Conservation (phyloP, 2,329 filamentous ascomycete species). For the Cladosporium sp. region DNA sequence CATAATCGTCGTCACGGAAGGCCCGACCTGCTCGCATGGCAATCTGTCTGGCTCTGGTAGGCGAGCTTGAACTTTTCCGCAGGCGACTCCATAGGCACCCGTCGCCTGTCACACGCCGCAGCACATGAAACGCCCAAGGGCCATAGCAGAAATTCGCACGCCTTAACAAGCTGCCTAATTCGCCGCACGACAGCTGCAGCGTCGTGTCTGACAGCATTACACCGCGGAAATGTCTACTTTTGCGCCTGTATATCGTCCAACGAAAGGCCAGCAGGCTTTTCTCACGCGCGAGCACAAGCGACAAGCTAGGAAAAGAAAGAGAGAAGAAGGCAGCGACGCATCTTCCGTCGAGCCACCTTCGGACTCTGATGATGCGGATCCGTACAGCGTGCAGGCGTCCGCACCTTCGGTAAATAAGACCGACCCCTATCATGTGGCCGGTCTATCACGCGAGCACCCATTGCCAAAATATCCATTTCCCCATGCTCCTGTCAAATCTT, state of each 20-base stretch:
- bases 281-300: conserved; percentile 24
- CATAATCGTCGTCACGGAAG: neutral
- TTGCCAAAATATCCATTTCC: conserved; percentile 43
- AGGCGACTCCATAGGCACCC: neutral
- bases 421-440: conserved; percentile 38
- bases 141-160: neutral
- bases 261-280: conserved; percentile 21
- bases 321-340: conserved; percentile 6
- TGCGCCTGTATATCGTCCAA: conserved; percentile 25
- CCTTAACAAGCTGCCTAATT: neutral
- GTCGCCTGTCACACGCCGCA: neutral
- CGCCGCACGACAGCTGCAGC: neutral
- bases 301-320: conserved; percentile 25
- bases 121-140: conserved; percentile 6
- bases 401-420: conserved; percentile 25
- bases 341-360: conserved; percentile 5
- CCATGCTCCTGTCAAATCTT: conserved; percentile 34
- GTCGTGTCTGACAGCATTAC: neutral
- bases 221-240: conserved; percentile 23
- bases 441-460: conserved; percentile 35
- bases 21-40: neutral
- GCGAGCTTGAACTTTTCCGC: neutral
- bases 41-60: neutral
- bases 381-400: neutral
- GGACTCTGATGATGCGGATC: conserved; percentile 5